Percentiles rank a stretch among this genome's conserved stretches.
Conservation (phyloP, 495 filamentous ascomycete genomes). For the Recurvomyces mirabilis region DNA sequence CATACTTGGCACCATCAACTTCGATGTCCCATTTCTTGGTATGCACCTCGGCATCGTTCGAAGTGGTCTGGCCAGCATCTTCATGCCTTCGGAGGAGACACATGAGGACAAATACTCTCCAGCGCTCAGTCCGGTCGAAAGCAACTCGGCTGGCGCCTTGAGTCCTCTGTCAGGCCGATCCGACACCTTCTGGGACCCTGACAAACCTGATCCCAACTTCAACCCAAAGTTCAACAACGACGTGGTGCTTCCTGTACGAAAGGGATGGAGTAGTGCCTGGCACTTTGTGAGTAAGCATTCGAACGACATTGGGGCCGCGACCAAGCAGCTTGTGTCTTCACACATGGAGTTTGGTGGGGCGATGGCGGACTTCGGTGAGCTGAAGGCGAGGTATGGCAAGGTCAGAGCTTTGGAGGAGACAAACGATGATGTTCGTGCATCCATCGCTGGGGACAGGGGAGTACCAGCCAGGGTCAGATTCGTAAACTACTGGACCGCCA, state of each 20-base stretch:
- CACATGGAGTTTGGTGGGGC: conserved; percentile 74
- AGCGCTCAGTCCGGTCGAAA: neutral
- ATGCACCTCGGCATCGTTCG: conserved; percentile 80
- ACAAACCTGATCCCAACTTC: conserved; percentile 48
- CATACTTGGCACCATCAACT: conserved; percentile 71
- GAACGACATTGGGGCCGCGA: conserved; percentile 54
- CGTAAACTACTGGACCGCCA: conserved; percentile 83
- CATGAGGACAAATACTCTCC: conserved; percentile 7
- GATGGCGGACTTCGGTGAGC: conserved; percentile 60
- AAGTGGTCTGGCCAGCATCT: conserved; percentile 66
- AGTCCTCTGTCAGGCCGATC: neutral
- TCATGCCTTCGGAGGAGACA: conserved; percentile 43
- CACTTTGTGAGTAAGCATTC: conserved; percentile 76
- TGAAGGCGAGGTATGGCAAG: conserved; percentile 56
- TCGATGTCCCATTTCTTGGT: conserved; percentile 79
- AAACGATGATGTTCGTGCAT: conserved; percentile 32
- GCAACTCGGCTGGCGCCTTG: neutral
- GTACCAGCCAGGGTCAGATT: conserved; percentile 50
- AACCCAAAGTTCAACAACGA: conserved; percentile 69
- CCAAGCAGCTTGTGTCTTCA: conserved; percentile 61
- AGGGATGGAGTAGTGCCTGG: conserved; percentile 51
- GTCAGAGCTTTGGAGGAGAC: conserved; percentile 61
- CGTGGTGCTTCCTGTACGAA: conserved; percentile 48
- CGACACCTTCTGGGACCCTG: conserved; percentile 17
- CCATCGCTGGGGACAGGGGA: conserved; percentile 8